These are phyloP conservation scores for Luzula sylvatica DNA, from an alignment of 176 grass and related monocot genomes.

Conservation along the genomic window DNA sequence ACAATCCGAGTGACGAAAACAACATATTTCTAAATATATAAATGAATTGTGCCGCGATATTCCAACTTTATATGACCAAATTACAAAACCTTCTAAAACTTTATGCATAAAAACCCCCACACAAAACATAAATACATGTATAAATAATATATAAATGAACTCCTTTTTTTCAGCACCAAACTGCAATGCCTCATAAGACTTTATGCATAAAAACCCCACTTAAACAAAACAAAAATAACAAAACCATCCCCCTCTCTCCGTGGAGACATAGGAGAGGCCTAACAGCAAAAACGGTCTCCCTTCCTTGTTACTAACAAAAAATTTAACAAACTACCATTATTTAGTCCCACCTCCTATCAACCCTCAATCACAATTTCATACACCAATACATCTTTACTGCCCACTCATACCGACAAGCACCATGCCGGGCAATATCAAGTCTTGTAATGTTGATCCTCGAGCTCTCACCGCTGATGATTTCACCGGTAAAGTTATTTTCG, in stretches of 20 bases:
- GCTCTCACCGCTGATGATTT: neutral
- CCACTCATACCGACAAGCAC: neutral
- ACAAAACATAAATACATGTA: no score
- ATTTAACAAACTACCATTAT: slow-evolving; percentile 9
- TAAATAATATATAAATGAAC: no score
- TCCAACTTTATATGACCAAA: no score
- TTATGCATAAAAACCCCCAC: no score
- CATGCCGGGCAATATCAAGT: neutral
- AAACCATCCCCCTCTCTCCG: neutral
- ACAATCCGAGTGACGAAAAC: no score
- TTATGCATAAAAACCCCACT: no score
- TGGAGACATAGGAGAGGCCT: slow-evolving; percentile 2
- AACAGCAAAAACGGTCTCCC: neutral
- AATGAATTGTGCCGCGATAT: no score
- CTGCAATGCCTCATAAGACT: no score
- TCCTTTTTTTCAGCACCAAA: no score
- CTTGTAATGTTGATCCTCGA: neutral
- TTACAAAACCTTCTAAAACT: no score
- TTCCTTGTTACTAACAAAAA: slow-evolving; percentile 18
- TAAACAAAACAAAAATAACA: no score
- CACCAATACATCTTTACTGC: neutral
- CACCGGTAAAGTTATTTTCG: slow-evolving; percentile 17
- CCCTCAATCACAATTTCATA: slow-evolving; percentile 5
- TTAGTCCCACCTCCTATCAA: slow-evolving; percentile 7
- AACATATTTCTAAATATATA: no score